A percentile compares a stretch with the other conserved stretches of the same genome.
Evolutionary conservation across 179 eudicot species (phyloP).

Genomic region (Patellifolia procumbens): DNA sequence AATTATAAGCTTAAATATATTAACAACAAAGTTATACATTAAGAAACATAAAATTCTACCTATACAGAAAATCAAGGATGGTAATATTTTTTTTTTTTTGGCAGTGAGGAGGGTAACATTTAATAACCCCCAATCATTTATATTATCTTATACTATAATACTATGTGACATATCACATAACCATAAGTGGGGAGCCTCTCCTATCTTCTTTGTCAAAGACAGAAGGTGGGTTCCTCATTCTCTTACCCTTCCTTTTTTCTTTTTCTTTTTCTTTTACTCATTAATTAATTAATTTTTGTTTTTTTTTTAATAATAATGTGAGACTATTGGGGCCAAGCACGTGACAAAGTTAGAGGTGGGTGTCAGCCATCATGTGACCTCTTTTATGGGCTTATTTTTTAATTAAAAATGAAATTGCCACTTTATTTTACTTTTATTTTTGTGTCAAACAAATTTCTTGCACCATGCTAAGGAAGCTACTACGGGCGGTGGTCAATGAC

Average conservation of each 20-base stretch:
- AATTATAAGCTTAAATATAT: no score
- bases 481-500: slow-evolving; percentile 32
- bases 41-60: no score
- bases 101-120: no score
- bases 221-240: not conserved
- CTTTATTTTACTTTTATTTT: not conserved
- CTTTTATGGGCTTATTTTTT: slow-evolving; percentile 28
- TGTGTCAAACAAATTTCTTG: slow-evolving; percentile 4
- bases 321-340: slow-evolving; percentile 43
- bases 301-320: not conserved
- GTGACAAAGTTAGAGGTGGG: slow-evolving; percentile 51
- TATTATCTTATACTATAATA: slow-evolving; percentile 6
- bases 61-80: no score
- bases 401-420: not conserved
- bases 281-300: not conserved
- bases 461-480: slow-evolving; percentile 17
- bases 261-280: not conserved
- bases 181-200: slow-evolving; percentile 32
- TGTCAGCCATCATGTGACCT: slow-evolving; percentile 60
- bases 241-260: not conserved
- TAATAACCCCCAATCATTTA: slow-evolving; percentile 15
- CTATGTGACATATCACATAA: not conserved
- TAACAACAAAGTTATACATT: no score
- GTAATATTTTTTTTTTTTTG: no score
- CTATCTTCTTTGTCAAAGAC: slow-evolving; percentile 15